Base-by-base conservation (phyloP, 2,329 filamentous ascomycete species). In the Dendryphion nanum region DNA sequence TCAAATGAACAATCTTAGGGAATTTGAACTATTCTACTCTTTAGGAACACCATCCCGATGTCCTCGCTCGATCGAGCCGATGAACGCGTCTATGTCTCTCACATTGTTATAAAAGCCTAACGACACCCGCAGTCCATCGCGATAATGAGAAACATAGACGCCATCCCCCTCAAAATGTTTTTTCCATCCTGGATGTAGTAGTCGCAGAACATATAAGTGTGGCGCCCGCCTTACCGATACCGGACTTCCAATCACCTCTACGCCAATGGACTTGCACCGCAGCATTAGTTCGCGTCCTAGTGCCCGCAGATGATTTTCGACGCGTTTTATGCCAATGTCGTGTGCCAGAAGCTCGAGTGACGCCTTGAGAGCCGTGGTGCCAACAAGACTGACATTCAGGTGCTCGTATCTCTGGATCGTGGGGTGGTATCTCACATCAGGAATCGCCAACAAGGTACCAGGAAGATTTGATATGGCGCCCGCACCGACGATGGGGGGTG, bases 21-120 rank as follows among this genome's bases (percentile, higher is more conserved):
- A n/a, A n/a, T n/a, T n/a, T n/a, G n/a, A n/a, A n/a, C n/a, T n/a
- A 2, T 26, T 26, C n/a, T n/a, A 26, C 23, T n/a, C 23, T 26
- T n/a, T 26, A 10, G 29, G 15, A 30, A 30, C 8, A 10, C 29
- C 29, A 8, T 30, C 16, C 10, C 29, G 12, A 8, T 13, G 16
- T 13, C 29, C 29, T 30, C 29, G 29, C 29, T 30, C 29, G 10
- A 30, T 30, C 16, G 29, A 30, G 3, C 29, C 29, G 10, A 30
- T 10, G 3, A 30, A 16, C 10, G 10, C 15, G 16, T 30, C 29
- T 14, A 30, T 16, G 15, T 30, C 29, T 8, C 16, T 16, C 10
- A 30, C 12, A 30, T 17, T 30, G 16, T 30, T 30, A 15, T 30
- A 30, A 17, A 30, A 30, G 10, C 29, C 29, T 8, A 30, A 16